Evolutionary conservation across 2,329 filamentous ascomycete genomes (phyloP).

Genomic region (Fusarium paranaense): DNA sequence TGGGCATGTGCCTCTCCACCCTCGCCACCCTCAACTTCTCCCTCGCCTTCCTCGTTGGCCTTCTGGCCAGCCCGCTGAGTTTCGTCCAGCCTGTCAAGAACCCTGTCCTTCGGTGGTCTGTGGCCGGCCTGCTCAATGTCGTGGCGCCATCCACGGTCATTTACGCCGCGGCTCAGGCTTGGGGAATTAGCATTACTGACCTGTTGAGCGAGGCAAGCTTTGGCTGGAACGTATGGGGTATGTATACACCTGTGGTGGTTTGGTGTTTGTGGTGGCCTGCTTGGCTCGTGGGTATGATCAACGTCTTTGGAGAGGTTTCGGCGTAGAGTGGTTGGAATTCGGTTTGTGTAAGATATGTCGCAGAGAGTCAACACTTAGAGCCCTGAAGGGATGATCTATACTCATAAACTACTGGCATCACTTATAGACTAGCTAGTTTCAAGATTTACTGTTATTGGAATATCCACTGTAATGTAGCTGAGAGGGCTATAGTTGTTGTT

Average conservation of each 20-base stretch:
- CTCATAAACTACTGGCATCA: background rate
- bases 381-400: background rate
- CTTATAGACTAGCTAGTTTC: background rate
- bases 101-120: constrained; percentile 54
- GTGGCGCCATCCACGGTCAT: constrained; percentile 72
- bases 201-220: constrained; percentile 81
- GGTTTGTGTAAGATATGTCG: background rate
- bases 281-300: constrained; percentile 76
- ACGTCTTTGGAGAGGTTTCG: constrained; percentile 59
- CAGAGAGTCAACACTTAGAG: background rate
- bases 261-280: constrained; percentile 97
- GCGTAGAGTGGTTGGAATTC: constrained; percentile 11
- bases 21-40: constrained; percentile 97
- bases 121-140: constrained; percentile 65
- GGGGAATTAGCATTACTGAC: constrained; percentile 59
- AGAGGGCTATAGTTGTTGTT: background rate
- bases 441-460: background rate
- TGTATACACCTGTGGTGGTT: constrained; percentile 90
- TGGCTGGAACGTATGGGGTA: constrained; percentile 88
- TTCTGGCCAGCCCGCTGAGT: constrained; percentile 82
- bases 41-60: constrained; percentile 84
- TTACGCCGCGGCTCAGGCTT: constrained; percentile 59
- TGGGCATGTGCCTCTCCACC: constrained; percentile 91
- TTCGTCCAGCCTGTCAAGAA: constrained; percentile 70
- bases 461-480: background rate